These are phyloP conservation scores for Conticribra weissflogii DNA, from an alignment of 108 stramenopile species.

Conservation along the genomic window DNA sequence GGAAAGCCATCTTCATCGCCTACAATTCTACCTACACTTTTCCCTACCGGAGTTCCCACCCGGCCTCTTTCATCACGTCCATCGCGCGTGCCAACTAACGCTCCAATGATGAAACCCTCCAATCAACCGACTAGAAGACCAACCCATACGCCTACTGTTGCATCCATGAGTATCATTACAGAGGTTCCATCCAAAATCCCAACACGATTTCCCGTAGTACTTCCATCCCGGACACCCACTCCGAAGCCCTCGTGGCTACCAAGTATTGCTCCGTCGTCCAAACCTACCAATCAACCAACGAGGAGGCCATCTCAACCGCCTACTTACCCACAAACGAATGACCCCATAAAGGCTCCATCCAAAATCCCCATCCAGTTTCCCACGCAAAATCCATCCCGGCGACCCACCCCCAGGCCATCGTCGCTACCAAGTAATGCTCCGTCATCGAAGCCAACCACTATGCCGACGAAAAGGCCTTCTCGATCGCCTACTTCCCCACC, in stretches of 20 bases:
- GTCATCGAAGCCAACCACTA: neutral
- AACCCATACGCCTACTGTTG: neutral
- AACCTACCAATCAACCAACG: slow-evolving; percentile 2
- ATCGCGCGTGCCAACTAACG: neutral
- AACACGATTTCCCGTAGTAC: neutral
- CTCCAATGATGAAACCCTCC: neutral
- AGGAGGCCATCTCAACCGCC: slow-evolving; percentile 1
- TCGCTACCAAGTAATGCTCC: neutral
- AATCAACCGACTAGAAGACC: neutral
- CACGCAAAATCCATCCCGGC: neutral
- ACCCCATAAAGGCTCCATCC: neutral
- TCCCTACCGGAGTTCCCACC: slow-evolving; percentile 4
- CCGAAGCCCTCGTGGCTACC: neutral
- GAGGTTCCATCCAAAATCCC: neutral
- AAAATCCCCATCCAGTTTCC: neutral
- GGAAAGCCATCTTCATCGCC: slow-evolving; percentile 2
- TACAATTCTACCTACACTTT: neutral
- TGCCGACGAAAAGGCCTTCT: neutral
- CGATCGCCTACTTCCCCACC: neutral
- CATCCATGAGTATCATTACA: neutral
- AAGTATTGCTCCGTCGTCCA: neutral
- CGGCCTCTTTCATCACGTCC: neutral
- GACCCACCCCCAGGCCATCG: slow-evolving; percentile 6
- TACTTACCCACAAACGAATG: neutral
- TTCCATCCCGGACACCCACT: neutral